These are phyloP conservation scores for Scenedesmus sp. DNA, from an alignment of 163 green algal species.

Conservation along the genomic window DNA sequence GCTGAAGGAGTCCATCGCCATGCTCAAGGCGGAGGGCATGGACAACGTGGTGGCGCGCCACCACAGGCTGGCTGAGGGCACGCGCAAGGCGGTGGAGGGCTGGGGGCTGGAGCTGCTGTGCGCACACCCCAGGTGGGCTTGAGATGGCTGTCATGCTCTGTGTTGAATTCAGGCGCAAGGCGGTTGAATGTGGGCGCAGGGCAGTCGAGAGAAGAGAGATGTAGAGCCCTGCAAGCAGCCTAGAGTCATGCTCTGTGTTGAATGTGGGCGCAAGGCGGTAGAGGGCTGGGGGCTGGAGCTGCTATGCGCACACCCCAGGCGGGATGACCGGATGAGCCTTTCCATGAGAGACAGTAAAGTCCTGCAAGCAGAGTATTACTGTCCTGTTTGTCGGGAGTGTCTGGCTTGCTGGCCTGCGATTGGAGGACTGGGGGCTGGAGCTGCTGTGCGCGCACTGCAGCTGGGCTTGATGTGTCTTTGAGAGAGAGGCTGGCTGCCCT, in stretches of 20 bases:
- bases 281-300: conserved; percentile 93
- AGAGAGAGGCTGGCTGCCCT: too few species aligned
- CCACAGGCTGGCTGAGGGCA: conserved; percentile 91
- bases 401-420: too few species aligned
- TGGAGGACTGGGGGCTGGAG: neutral
- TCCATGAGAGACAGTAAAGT: too few species aligned
- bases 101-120: conserved; percentile 97
- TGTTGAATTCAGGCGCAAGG: too few species aligned
- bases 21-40: conserved; percentile 87
- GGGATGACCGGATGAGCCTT: too few species aligned
- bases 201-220: too few species aligned
- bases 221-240: conserved; percentile 30
- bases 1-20: conserved; percentile 81
- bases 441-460: neutral
- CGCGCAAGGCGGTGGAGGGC: conserved; percentile 85
- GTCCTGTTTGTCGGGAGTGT: too few species aligned
- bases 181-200: too few species aligned
- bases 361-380: too few species aligned
- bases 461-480: neutral
- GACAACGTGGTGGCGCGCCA: conserved; percentile 91
- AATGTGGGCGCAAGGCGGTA: conserved; percentile 87
- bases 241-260: conserved; percentile 93
- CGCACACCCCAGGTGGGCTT: conserved; percentile 83
- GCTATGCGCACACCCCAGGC: conserved; percentile 89
- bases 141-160: too few species aligned